Evolutionary conservation across 192 early-diverging fungal species (phyloP), one percentile per base, ranked within the genome.

Genomic region (Coemansia aciculifera): DNA sequence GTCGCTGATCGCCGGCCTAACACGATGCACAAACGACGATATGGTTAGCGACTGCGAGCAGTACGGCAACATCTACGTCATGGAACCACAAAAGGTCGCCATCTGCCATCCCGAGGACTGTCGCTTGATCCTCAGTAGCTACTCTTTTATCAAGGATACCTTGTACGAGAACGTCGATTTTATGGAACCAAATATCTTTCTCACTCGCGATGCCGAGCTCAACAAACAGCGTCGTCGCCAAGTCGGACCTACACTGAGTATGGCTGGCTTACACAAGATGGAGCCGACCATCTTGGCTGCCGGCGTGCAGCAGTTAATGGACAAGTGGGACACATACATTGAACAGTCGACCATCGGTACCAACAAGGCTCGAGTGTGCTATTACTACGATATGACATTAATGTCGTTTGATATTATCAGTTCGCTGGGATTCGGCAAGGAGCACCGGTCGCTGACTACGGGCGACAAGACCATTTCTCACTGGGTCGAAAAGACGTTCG

Each of bases 111-210:
- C 74, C 3, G 67, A 68, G 5, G 78, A 80, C 63, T 74, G 69
- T 43, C 61, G 66, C 32, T 10, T 38, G 37, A 32, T 80, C 36
- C 66, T 80, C 27, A 56, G 67, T 59, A 73, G 61, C 31, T 60
- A 77, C 54, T 8, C 40, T 23, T 81, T 77, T 21, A 38, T 34
- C 43, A 81, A 81, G 51, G 62, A 57, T 38, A 27, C 21, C 13
- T 17, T 64, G 31, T 81, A 81, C 68, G 32, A 32, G n/a, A 67
- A 66, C n/a, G 49, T 75, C 3, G 64, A 49, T 5, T 56, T 75
- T 46, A 71, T 77, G 67, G 79, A 82, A 32, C 68, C 71, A 15
- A 79, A 71, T 19, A 83, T 75, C n/a, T 83, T 83, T 29, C 43
- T 65, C 11, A 78, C 81, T 3, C 46, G 61, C 39, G 56, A 60